A percentile compares a stretch with the other conserved stretches of the same genome.
Evolutionary conservation across 176 grass and related monocot genomes (phyloP).

Genomic region (Lolium perenne): DNA sequence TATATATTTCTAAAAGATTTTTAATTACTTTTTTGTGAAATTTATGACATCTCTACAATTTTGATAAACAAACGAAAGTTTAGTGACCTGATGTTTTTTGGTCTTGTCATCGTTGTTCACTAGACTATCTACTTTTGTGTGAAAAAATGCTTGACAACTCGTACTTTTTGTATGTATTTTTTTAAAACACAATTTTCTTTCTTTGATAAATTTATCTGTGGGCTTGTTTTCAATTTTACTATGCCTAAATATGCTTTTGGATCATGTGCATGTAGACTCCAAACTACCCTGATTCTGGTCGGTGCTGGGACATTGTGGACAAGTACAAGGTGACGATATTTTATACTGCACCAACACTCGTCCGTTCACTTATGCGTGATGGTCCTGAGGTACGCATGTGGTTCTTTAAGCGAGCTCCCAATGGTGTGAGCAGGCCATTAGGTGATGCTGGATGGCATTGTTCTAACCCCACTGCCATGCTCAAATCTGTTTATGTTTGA

Average conservation of each 20-base stretch:
- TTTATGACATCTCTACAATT: constrained; percentile 3
- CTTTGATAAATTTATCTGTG: constrained; percentile 13
- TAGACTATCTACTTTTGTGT: constrained; percentile 19
- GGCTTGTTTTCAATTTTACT: constrained; percentile 1
- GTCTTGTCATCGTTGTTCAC: constrained; percentile 3
- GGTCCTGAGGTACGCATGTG: constrained; percentile 64
- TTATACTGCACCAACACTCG: constrained; percentile 92
- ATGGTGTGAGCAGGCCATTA: background rate
- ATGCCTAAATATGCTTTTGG: constrained; percentile 43
- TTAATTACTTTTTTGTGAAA: constrained; percentile 13
- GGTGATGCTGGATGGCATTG: constrained; percentile 25
- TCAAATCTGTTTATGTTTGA: constrained; percentile 16
- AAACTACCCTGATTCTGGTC: constrained; percentile 86
- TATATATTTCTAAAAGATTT: constrained; percentile 42
- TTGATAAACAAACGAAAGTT: constrained; percentile 26
- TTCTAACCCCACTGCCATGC: constrained; percentile 15
- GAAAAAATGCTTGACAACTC: constrained; percentile 18
- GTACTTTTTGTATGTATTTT: constrained; percentile 16
- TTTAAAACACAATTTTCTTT: constrained; percentile 12
- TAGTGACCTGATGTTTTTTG: constrained; percentile 8
- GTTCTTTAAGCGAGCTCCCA: background rate
- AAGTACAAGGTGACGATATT: constrained; percentile 96
- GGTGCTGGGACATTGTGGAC: constrained; percentile 97
- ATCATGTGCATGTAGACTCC: constrained; percentile 64
- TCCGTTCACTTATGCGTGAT: constrained; percentile 94